These are phyloP conservation scores for Aurantiochytrium sp. DNA, from an alignment of 108 stramenopile species.

Conservation along the genomic window DNA sequence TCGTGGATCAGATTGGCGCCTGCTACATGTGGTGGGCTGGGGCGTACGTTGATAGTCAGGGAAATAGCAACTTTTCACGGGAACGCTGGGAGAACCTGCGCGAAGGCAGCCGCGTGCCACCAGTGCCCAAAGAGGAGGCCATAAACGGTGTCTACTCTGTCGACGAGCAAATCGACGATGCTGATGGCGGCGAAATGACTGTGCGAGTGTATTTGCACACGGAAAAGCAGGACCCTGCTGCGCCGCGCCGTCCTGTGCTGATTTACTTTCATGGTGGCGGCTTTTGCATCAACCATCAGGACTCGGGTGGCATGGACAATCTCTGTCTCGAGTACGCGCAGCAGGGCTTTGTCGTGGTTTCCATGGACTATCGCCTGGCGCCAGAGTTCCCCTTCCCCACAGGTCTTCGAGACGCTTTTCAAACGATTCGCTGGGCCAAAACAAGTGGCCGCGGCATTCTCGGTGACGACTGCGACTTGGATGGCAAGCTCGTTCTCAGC, in stretches of 20 bases:
- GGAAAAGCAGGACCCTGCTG: neutral
- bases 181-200: neutral
- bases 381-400: neutral
- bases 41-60: neutral
- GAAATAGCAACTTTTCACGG: neutral
- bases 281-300: neutral
- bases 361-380: neutral
- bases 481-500: neutral
- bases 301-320: neutral
- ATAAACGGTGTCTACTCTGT: neutral
- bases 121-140: neutral
- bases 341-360: neutral
- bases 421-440: neutral
- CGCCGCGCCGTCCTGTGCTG: neutral
- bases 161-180: neutral
- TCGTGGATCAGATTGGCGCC: neutral
- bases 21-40: neutral
- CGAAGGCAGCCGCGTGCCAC: neutral
- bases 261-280: neutral
- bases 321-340: neutral
- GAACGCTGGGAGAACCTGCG: neutral
- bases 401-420: neutral
- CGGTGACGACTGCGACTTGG: neutral
- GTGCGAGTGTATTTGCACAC: neutral
- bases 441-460: neutral